Base-by-base conservation (phyloP, 371 early-diverging fungal species). In the Syncephalastrum monosporum region DNA sequence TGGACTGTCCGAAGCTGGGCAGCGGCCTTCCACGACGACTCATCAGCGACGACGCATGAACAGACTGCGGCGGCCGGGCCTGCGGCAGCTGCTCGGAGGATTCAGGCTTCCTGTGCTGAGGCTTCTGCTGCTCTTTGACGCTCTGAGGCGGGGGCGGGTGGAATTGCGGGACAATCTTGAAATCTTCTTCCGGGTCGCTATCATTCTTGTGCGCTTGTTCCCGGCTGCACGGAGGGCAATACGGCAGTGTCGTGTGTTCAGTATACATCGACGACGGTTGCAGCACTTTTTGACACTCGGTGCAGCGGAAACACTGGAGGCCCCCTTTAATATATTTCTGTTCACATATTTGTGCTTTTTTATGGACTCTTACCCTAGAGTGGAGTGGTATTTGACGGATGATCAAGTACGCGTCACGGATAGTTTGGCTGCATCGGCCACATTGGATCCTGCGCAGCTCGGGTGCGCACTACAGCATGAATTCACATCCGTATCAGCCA, bases 281-380 rank as follows among this genome's bases (percentile, higher is more conserved):
- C 4, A 76, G 53, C 21, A 65, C 61, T 19, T 65, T 68, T 38
- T 68, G 59, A 24, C 78, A 77, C 3, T 56, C 50, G 7, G 63
- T 66, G 44, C 78, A 77, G 29, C 66, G 61, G 38, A 77, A 74
- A 43, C 78, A 77, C 78, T 75, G 33, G 21, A 7, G 21, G 21
- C 15, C 6, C 24, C 17, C 0, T 4, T 56, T 15, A 50, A 33
- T 50, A n/a, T 8, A 29, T 6, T 51, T 29, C 27, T n/a, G 10
- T 5, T 17, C 55, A 27, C 13, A 21, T 65, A 3, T 29, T 50
- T 48, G 51, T 19, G 41, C 2, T 47, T 25, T 25, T 23, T 33
- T 8, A 33, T 33, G 5, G 38, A 33, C 21, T 12, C 38, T 33
- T 33, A 33, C 38, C 38, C 38, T 33, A 0, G 38, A 33, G 38